Conservation (phyloP, 495 filamentous ascomycete species). For the Glonium stellatum region DNA sequence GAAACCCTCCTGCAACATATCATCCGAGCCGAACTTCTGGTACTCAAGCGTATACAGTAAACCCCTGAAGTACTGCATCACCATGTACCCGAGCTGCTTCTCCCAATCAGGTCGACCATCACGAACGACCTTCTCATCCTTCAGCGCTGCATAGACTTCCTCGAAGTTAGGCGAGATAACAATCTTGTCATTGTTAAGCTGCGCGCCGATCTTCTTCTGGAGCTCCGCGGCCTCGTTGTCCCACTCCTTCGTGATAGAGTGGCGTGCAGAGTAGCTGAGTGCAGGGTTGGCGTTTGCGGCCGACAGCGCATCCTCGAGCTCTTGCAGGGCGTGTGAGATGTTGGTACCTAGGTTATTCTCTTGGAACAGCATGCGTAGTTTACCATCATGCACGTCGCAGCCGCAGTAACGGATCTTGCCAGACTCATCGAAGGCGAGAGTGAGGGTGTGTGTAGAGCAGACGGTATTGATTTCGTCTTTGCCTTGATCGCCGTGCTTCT, state of each 20-base stretch:
- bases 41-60: slow-evolving; percentile 11
- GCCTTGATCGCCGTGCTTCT: slow-evolving; percentile 34
- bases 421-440: slow-evolving; percentile 42
- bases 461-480: slow-evolving; percentile 45
- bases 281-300: slow-evolving; percentile 30
- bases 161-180: slow-evolving; percentile 12
- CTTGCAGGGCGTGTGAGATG: slow-evolving; percentile 35
- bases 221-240: slow-evolving; percentile 36
- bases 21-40: slow-evolving; percentile 23
- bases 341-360: slow-evolving; percentile 41
- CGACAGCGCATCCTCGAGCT: slow-evolving; percentile 41
- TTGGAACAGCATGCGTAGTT: slow-evolving; percentile 43
- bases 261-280: slow-evolving; percentile 42
- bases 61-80: slow-evolving; percentile 14
- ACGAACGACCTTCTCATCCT: neutral
- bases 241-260: slow-evolving; percentile 41
- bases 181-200: slow-evolving; percentile 33
- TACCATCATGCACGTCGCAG: slow-evolving; percentile 41
- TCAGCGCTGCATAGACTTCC: slow-evolving; percentile 11
- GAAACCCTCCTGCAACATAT: slow-evolving; percentile 29
- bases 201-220: slow-evolving; percentile 34
- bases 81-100: slow-evolving; percentile 10
- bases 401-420: slow-evolving; percentile 42
- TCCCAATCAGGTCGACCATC: slow-evolving; percentile 10
- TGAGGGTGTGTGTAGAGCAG: slow-evolving; percentile 40